phyloP scores from a whole-genome alignment of 1,284 basidiomycete genomes.

The Cutaneotrichosporon cutaneum region DNA sequence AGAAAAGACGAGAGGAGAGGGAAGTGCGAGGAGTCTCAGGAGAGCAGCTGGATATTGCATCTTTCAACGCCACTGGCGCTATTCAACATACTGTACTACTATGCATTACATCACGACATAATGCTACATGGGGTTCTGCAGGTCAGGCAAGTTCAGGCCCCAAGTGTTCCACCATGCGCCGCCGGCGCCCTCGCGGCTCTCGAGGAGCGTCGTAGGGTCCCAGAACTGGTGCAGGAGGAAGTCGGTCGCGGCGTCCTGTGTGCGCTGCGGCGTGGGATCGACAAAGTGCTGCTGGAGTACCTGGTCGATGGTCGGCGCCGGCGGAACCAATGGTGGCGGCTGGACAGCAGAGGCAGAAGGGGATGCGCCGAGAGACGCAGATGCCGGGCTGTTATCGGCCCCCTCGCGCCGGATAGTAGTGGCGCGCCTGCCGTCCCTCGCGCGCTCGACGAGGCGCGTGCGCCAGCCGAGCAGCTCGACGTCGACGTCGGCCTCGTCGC shows the following conservation, averaged over 20 bases:
- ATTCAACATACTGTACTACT: no score
- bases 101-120: background rate
- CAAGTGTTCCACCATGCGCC: constrained; percentile 16
- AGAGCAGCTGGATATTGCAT: background rate
- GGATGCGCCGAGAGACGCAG: background rate
- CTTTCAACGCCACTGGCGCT: background rate
- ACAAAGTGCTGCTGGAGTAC: constrained; percentile 25
- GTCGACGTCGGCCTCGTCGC: constrained; percentile 20
- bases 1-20: no score
- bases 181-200: constrained; percentile 13
- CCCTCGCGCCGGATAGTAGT: constrained; percentile 12
- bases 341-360: background rate
- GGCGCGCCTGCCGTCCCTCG: constrained; percentile 15
- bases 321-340: background rate
- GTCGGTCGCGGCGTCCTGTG: constrained; percentile 12
- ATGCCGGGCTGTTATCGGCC: background rate
- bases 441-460: constrained; percentile 35
- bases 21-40: background rate
- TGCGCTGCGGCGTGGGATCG: background rate
- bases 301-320: constrained; percentile 17
- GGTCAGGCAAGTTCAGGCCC: background rate
- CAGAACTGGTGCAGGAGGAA: constrained; percentile 41
- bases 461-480: constrained; percentile 39
- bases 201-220: constrained; percentile 31
- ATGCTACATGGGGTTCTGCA: background rate